phyloP scores from a whole-genome alignment of 1,284 basidiomycete genomes.

The Ganoderma sinense region DNA sequence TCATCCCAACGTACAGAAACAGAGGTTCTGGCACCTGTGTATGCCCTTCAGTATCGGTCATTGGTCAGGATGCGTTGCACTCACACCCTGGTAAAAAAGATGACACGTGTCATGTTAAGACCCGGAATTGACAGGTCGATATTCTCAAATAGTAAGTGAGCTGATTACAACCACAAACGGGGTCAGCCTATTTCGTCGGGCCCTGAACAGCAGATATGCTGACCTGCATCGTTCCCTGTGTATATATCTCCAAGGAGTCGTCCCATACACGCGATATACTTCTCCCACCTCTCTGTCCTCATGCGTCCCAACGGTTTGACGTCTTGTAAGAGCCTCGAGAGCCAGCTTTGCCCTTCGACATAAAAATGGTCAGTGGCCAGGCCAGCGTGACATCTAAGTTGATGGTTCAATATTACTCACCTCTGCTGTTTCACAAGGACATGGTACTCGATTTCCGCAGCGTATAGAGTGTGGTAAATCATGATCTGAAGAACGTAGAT shows the following conservation, averaged over 20 bases:
- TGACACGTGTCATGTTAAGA: constrained; percentile 33
- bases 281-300: constrained; percentile 17
- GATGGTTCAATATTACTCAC: neutral
- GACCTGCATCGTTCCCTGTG: constrained; percentile 29
- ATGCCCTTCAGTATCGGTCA: neutral
- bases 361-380: no score
- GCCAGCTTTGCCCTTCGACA: constrained; percentile 59
- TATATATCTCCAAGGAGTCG: constrained; percentile 43
- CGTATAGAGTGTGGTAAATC: constrained; percentile 47
- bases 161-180: constrained; percentile 29
- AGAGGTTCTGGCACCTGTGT: constrained; percentile 5
- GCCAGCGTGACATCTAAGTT: no score
- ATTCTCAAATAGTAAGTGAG: constrained; percentile 39
- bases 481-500: constrained; percentile 58
- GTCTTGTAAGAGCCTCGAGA: constrained; percentile 38
- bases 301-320: neutral
- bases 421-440: constrained; percentile 15
- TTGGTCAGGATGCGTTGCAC: constrained; percentile 38
- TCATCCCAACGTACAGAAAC: constrained; percentile 39
- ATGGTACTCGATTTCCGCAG: constrained; percentile 27
- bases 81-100: constrained; percentile 47
- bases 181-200: neutral
- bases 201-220: constrained; percentile 6
- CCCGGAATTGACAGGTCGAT: constrained; percentile 29
- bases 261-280: constrained; percentile 35